A percentile compares a stretch with the other conserved stretches of the same genome.
phyloP scores from a whole-genome alignment of 1,284 basidiomycete species.

The Apiotrichum laibachii region DNA sequence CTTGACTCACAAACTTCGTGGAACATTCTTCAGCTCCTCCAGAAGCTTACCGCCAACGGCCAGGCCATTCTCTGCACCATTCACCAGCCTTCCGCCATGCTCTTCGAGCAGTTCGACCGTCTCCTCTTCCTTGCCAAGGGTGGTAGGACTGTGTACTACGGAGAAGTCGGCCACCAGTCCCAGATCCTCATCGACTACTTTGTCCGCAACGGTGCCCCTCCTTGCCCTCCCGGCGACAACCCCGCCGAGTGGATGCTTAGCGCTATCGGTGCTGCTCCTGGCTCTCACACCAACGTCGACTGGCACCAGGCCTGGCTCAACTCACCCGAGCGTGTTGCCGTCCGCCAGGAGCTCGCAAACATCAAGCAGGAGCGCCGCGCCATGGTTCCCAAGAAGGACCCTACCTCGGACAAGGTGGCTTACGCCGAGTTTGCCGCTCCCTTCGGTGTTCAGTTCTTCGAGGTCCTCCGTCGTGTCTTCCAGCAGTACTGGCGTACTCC shows the following conservation, averaged over 20 bases:
- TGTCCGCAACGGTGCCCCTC: slow-evolving; percentile 24
- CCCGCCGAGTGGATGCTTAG: slow-evolving; percentile 42
- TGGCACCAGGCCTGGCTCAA: slow-evolving; percentile 70
- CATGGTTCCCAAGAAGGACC: slow-evolving; percentile 27
- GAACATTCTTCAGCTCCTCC: slow-evolving; percentile 27
- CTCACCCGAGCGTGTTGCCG: slow-evolving; percentile 49
- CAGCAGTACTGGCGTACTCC: slow-evolving; percentile 63
- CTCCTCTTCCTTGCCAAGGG: slow-evolving; percentile 50
- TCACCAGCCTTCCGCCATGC: slow-evolving; percentile 51
- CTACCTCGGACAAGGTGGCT: slow-evolving; percentile 31
- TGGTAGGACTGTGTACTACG: slow-evolving; percentile 39
- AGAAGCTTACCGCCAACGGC: slow-evolving; percentile 57
- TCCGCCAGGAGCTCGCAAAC: slow-evolving; percentile 52
- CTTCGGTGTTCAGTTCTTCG: slow-evolving; percentile 57
- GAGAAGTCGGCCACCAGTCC: slow-evolving; percentile 37
- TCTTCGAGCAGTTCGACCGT: slow-evolving; percentile 47
- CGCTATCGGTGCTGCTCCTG: slow-evolving; percentile 70
- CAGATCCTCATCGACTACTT: slow-evolving; percentile 46
- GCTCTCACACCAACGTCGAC: slow-evolving; percentile 59
- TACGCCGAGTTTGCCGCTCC: slow-evolving; percentile 59
- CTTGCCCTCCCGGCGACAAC: slow-evolving; percentile 28
- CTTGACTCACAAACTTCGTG: slow-evolving; percentile 29
- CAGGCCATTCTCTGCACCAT: slow-evolving; percentile 63
- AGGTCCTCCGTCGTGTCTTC: slow-evolving; percentile 59
- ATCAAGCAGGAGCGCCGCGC: slow-evolving; percentile 47